Evolutionary conservation across 129 eudicot species (phyloP).

Genomic region (Daucus carota): DH1_v3.0 NC_030381.2:55401001-55401500

Average conservation of each 20-base stretch:
- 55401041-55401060: too few relatives aligned
- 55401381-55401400: neutral
- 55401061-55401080: too few relatives aligned
- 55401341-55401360: slow-evolving; percentile 80
- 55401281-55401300: slow-evolving; percentile 58
- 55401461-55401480: neutral
- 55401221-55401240: slow-evolving; percentile 50
- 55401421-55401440: neutral
- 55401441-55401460: neutral
- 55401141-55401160: slow-evolving; percentile 42
- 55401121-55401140: too few relatives aligned
- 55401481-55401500: neutral
- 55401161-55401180: slow-evolving; percentile 80
- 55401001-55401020: too few relatives aligned
- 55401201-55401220: slow-evolving; percentile 49
- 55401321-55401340: slow-evolving; percentile 51
- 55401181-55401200: slow-evolving; percentile 72
- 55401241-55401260: slow-evolving; percentile 53
- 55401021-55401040: too few relatives aligned
- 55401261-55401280: slow-evolving; percentile 76
- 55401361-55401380: slow-evolving; percentile 23
- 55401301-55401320: slow-evolving; percentile 37
- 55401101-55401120: too few relatives aligned
- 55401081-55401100: too few relatives aligned
- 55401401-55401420: neutral